Base-by-base conservation (phyloP, 169 alveolate genomes). In the Eimeria nieschulzi region DNA sequence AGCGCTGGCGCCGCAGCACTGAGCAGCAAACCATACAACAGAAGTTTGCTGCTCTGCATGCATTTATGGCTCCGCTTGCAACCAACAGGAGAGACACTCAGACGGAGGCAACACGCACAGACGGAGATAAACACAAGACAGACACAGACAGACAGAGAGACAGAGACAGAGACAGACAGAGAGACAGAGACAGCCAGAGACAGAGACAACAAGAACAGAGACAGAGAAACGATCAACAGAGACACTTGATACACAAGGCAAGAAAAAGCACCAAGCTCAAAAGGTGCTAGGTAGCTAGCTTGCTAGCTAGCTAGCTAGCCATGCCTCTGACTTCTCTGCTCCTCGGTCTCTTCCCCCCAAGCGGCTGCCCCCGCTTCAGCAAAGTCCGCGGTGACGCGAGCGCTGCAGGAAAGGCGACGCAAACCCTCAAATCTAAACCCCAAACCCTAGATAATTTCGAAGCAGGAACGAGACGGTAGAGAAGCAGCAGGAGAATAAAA, bases 301-400 rank as follows among this genome's bases (percentile, higher is more conserved):
- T 17, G 66, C 66, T 56, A 12, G 21, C 66, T 56, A 56, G 15
- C 66, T 12, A 56, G 0, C 66, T 17, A 56, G 66, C 21, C 66
- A 56, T 1, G 66, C 66, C 10, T 8, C 75, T 13, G 39, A 66
- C 75, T 66, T 66, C 75, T 12, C 75, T 66, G 75, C 75, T 66
- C 75, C 26, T 66, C 75, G 0, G 75, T 66, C 75, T 66, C 75
- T 66, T 66, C 75, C 2, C 23, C 75, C 75, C 75, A 66, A 26
- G 23, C 75, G 2, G 75, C 75, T 0, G 15, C 75, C 10, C 75
- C 75, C 26, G 66, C 66, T 56, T 12, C 66, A 56, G 66, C 66
- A 17, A 12, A 56, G 10, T 56, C 15, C 66, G 15, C 66, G 66
- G 10, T 56, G 66, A 12, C 10, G 66, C n/a, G n/a, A n/a, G n/a